These are phyloP conservation scores for Tolypocladium guangdongense DNA, from an alignment of 2,329 filamentous ascomycete genomes.

Conservation along the genomic window DNA sequence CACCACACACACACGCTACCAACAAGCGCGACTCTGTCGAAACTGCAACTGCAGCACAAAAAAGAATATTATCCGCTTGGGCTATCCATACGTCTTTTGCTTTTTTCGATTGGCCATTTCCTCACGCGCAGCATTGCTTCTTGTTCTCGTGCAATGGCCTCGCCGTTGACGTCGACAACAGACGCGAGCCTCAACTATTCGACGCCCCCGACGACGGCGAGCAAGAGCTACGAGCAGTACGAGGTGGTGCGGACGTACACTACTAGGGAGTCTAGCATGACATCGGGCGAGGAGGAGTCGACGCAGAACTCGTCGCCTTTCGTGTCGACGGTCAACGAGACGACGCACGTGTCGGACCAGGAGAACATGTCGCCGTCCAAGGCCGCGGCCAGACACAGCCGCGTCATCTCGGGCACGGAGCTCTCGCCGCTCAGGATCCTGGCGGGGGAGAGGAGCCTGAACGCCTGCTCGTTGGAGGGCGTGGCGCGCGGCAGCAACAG, in stretches of 20 bases:
- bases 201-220: constrained; percentile 18
- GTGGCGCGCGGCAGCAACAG: constrained; percentile 24
- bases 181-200: constrained; percentile 25
- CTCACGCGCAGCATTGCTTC: neutral
- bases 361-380: constrained; percentile 38
- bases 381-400: constrained; percentile 30
- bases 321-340: constrained; percentile 20
- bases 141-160: constrained; percentile 20
- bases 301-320: constrained; percentile 16
- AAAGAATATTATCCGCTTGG: neutral
- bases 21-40: neutral
- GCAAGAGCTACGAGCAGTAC: constrained; percentile 20
- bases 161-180: constrained; percentile 27
- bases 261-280: constrained; percentile 6
- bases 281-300: neutral
- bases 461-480: constrained; percentile 11
- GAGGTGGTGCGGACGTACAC: constrained; percentile 17
- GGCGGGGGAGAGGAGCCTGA: constrained; percentile 17
- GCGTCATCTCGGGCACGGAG: constrained; percentile 45
- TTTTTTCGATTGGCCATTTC: neutral
- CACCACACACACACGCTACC: neutral
- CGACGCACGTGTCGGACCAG: constrained; percentile 20
- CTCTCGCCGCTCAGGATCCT: constrained; percentile 49
- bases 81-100: neutral
- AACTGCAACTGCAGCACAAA: neutral